These are phyloP conservation scores for Salvia splendens DNA, from an alignment of 257 asterid genomes.

Conservation along the genomic window DNA sequence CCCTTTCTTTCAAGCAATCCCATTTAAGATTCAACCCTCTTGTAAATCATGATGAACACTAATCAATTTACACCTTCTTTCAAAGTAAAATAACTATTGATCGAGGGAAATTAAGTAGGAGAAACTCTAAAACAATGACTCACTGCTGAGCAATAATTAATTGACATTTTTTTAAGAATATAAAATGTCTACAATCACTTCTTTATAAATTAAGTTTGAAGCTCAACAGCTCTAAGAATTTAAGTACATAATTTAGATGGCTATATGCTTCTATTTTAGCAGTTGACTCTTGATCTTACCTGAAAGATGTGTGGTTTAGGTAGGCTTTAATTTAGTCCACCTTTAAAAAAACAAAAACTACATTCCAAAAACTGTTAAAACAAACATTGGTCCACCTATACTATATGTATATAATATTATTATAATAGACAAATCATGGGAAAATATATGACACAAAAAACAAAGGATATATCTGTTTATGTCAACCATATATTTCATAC, in stretches of 20 bases:
- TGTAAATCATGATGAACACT: no score
- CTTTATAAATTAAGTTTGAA: background rate
- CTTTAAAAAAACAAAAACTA: conserved; percentile 12
- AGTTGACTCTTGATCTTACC: conserved; percentile 62
- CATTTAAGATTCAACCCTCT: conserved; percentile 5
- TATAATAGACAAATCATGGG: no score
- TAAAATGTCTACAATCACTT: background rate
- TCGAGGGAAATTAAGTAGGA: background rate
- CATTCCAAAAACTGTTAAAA: background rate
- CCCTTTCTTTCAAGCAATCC: conserved; percentile 42
- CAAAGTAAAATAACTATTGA: background rate
- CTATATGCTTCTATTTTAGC: conserved; percentile 40
- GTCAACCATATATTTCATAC: no score
- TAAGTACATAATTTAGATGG: background rate
- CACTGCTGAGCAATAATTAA: no score
- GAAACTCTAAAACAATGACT: no score
- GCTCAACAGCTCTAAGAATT: conserved; percentile 31
- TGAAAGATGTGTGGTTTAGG: conserved; percentile 57
- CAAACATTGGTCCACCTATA: conserved; percentile 27
- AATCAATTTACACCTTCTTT: no score
- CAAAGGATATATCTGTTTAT: conserved; percentile 7
- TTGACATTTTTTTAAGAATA: background rate
- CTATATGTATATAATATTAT: background rate
- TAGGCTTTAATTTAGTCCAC: conserved; percentile 44
- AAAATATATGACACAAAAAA: background rate